Evolutionary conservation across 2,329 filamentous ascomycete species (phyloP).

Genomic region (Aureobasidium musti): DNA sequence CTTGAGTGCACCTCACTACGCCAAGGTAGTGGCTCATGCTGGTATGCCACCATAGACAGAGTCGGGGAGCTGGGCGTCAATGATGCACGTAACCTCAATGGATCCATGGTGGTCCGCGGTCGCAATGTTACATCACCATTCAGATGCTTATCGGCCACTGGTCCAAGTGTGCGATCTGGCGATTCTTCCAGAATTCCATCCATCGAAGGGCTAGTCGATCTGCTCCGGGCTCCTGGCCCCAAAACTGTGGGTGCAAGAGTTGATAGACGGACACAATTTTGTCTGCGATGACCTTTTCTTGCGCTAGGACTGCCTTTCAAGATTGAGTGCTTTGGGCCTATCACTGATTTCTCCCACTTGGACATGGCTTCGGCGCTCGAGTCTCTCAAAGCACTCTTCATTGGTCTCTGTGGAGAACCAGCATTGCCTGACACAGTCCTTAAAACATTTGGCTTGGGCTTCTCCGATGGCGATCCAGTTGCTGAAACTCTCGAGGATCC

Average conservation of each 20-base stretch:
- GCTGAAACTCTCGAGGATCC: constrained; percentile 41
- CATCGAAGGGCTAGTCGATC: constrained; percentile 43
- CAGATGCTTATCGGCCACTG: constrained; percentile 9
- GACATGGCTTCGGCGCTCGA: constrained; percentile 35
- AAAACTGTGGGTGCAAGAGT: constrained; percentile 47
- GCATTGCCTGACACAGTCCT: constrained; percentile 41
- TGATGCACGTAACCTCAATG: constrained; percentile 43
- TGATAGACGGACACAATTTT: constrained; percentile 51
- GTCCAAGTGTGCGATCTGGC: neutral
- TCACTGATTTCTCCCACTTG: constrained; percentile 47
- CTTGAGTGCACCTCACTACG: neutral
- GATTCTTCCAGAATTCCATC: constrained; percentile 45
- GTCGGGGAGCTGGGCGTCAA: constrained; percentile 47
- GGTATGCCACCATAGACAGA: constrained; percentile 37
- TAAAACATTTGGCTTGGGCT: constrained; percentile 36
- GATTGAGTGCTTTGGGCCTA: constrained; percentile 46
- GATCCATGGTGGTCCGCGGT: constrained; percentile 33
- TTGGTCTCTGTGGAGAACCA: constrained; percentile 39
- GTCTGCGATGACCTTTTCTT: constrained; percentile 48
- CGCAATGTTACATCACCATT: constrained; percentile 24
- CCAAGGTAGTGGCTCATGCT: constrained; percentile 18
- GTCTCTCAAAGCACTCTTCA: neutral
- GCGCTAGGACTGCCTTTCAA: constrained; percentile 50
- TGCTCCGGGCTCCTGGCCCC: constrained; percentile 41
- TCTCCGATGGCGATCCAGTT: constrained; percentile 47